Evolutionary conservation across 2,329 filamentous ascomycete species (phyloP), one percentile per base, ranked within the genome.

Genomic region (Phaeosphaeriaceae sp.): DNA sequence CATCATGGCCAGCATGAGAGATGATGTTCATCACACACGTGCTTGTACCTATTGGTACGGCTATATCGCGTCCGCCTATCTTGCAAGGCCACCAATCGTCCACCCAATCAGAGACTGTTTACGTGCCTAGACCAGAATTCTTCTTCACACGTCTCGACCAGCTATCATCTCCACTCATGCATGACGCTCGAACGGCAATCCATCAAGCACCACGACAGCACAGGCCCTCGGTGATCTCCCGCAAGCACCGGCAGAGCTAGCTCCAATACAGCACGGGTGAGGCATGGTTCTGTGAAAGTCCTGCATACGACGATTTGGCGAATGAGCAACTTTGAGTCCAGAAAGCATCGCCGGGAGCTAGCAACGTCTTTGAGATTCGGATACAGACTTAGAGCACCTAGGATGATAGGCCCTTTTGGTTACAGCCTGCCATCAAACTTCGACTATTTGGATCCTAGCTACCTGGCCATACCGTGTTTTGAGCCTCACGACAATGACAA

Each of bases 151-250:
- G 13, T 3, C 31, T 11, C 31, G 31, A 36, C 31, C 31, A 36
- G 31, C 31, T 36, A 36, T 36, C 31, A 36, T 36, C 31, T 36
- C 33, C 24, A 21, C 25, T 31, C 44, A 19, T 50, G 53, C 47
- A 55, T 51, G 24, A 45, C 36, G 36, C 24, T 46, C 41, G 36
- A 33, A 55, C 11, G 48, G 19, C 47, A 19, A 2, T 41, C 7
- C 25, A 20, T 49, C 11, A 21, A 20, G 7, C 21, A 41, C 24
- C 13, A 41, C 31, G 4, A 17, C 15, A 33, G 47, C 52, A 54
- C 46, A 21, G 22, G 15, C 53, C 10, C 36, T 21, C 36, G 53
- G 20, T 45, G 46, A 54, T 50, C 53, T 54, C 46, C 46, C 53
- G 53, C 22, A 15, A 15, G 10, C 46, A 54, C 50, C 46, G 2